Percentiles rank a stretch among this genome's conserved stretches.
Conservation (phyloP, 805 yeast species). For the Candida quercuum region DNA sequence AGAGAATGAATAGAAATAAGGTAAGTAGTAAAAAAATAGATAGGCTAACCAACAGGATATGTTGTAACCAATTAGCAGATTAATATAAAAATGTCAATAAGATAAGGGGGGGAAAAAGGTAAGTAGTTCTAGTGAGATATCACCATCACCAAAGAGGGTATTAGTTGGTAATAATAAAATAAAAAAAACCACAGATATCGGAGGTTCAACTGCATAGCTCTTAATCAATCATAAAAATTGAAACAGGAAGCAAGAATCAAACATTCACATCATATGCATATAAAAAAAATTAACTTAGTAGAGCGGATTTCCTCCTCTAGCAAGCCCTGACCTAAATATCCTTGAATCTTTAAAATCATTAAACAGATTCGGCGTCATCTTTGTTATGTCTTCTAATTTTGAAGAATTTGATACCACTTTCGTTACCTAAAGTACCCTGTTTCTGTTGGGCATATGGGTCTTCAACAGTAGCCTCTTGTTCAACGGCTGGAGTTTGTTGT, state of each 20-base stretch:
- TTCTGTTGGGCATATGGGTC: slow-evolving; percentile 24
- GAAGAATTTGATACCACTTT: slow-evolving; percentile 70
- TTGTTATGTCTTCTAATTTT: slow-evolving; percentile 56
- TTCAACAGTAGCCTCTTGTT: slow-evolving; percentile 18
- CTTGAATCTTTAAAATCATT: too few relatives aligned
- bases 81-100: not conserved
- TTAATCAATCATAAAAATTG: too few relatives aligned
- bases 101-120: too few relatives aligned
- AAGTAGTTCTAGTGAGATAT: too few relatives aligned
- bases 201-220: too few relatives aligned
- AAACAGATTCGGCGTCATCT: slow-evolving; percentile 35
- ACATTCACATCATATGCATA: too few relatives aligned
- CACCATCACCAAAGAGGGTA: not conserved
- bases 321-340: too few relatives aligned
- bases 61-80: not conserved
- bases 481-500: slow-evolving; percentile 14
- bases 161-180: not conserved
- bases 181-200: not conserved
- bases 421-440: slow-evolving; percentile 29
- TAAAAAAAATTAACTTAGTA: too few relatives aligned
- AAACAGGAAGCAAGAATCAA: too few relatives aligned
- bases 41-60: not conserved
- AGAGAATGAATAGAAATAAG: not conserved
- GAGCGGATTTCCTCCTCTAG: too few relatives aligned
- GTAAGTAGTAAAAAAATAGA: not conserved